These are phyloP conservation scores for Sugiyamaella pinicola DNA, from an alignment of 1,139 yeast species.

Conservation along the genomic window DNA sequence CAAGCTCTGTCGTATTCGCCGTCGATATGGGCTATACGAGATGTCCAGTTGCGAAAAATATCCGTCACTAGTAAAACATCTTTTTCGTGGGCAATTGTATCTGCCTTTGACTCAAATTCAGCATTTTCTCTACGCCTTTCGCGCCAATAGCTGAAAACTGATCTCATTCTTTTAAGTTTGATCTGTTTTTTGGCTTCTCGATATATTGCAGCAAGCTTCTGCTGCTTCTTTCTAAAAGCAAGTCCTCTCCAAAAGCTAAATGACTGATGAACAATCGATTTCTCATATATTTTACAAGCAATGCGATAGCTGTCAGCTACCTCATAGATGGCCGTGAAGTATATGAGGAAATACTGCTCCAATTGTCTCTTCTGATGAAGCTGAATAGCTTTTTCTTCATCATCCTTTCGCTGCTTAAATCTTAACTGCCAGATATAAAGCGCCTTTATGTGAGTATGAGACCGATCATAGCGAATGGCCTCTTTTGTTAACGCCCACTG, in stretches of 20 bases:
- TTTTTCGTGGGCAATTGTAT: conserved; percentile 9
- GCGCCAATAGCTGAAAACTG: not conserved
- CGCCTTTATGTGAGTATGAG: conserved; percentile 8
- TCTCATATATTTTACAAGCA: conserved; percentile 21
- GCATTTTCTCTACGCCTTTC: not conserved
- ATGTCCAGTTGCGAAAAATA: not conserved
- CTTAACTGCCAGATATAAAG: conserved; percentile 19
- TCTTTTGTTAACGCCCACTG: conserved; percentile 18
- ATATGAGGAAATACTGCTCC: conserved; percentile 5
- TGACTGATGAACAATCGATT: conserved; percentile 4
- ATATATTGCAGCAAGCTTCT: conserved; percentile 6
- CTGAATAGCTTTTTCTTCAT: conserved; percentile 14
- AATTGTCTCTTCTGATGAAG: conserved; percentile 13
- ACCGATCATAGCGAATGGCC: conserved; percentile 13
- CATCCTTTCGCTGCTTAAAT: not conserved
- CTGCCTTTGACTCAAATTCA: conserved; percentile 16
- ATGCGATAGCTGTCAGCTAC: conserved; percentile 14
- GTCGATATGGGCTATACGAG: not conserved
- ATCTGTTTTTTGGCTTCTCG: not conserved
- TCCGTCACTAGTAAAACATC: not conserved
- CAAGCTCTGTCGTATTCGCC: conserved; percentile 3
- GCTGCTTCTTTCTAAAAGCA: not conserved
- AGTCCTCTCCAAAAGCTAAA: conserved; percentile 10
- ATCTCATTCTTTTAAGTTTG: not conserved
- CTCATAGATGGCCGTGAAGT: conserved; percentile 5